Percentiles rank a stretch among this genome's conserved stretches.
Evolutionary conservation across 345 rosid genomes (phyloP).

Genomic region (Citrus medica): DNA sequence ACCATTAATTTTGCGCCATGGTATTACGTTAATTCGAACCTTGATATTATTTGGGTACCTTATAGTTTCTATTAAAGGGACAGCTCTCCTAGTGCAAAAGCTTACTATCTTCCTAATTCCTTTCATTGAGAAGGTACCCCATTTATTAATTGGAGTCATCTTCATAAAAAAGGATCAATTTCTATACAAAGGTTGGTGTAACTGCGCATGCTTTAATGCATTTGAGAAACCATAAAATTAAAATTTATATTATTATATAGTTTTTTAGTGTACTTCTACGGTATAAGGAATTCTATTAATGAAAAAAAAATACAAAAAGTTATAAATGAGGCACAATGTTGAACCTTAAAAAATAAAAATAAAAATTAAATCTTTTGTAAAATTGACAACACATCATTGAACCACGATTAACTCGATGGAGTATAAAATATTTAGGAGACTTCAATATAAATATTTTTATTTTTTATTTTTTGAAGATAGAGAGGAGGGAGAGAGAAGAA

Average conservation of each 20-base stretch:
- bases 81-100: slow-evolving; percentile 41
- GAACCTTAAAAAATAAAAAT: no score
- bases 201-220: neutral
- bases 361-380: neutral
- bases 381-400: no score
- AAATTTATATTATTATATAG: neutral
- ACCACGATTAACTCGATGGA: neutral
- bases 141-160: slow-evolving; percentile 4
- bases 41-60: slow-evolving; percentile 20
- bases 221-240: neutral
- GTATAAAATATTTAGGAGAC: neutral
- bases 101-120: slow-evolving; percentile 34
- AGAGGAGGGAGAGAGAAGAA: neutral
- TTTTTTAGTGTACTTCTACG: neutral
- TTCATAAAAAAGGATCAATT: neutral
- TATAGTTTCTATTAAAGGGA: slow-evolving; percentile 32
- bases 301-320: no score
- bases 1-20: slow-evolving; percentile 22
- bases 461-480: neutral
- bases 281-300: neutral
- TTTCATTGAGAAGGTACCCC: slow-evolving; percentile 23
- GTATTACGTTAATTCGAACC: slow-evolving; percentile 48
- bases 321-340: no score
- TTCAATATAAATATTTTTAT: neutral
- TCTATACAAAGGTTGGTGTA: slow-evolving; percentile 2